Evolutionary conservation across 495 filamentous ascomycete species (phyloP).

Genomic region (Hypomontagnella monticulosa): DNA sequence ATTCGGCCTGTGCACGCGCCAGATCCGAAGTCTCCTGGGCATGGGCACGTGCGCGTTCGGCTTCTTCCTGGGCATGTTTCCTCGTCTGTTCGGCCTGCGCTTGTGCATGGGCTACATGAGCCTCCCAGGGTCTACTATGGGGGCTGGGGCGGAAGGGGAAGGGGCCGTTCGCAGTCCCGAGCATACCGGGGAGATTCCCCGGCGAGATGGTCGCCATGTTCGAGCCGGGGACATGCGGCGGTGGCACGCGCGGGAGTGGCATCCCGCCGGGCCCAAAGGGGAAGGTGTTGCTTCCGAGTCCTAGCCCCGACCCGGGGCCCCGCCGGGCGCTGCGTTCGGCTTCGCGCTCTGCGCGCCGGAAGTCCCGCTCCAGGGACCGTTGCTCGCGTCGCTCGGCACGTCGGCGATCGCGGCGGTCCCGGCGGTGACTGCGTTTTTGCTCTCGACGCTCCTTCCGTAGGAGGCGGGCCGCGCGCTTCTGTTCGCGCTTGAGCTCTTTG

Average conservation of each 20-base stretch:
- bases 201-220: too few relatives aligned
- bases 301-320: background rate
- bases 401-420: constrained; percentile 39
- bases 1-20: background rate
- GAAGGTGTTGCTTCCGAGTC: constrained; percentile 1
- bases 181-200: too few relatives aligned
- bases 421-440: constrained; percentile 40
- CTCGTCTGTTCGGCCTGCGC: background rate
- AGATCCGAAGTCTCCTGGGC: background rate
- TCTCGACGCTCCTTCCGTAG: constrained; percentile 25
- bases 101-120: background rate
- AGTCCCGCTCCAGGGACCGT: constrained; percentile 37
- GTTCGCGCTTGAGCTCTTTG: constrained; percentile 53
- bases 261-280: constrained; percentile 1
- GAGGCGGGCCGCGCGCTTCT: constrained; percentile 36
- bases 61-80: background rate
- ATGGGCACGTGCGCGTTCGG: background rate
- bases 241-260: too few relatives aligned
- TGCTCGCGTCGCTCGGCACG: constrained; percentile 47
- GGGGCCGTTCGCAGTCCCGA: background rate
- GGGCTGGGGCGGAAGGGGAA: background rate
- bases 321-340: constrained; percentile 33
- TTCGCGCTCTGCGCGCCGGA: constrained; percentile 40
- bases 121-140: background rate
- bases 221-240: too few relatives aligned